Percentiles rank a stretch among this genome's conserved stretches.
Conservation (phyloP, 1,284 basidiomycete species). For the Blastosporella zonata region DNA sequence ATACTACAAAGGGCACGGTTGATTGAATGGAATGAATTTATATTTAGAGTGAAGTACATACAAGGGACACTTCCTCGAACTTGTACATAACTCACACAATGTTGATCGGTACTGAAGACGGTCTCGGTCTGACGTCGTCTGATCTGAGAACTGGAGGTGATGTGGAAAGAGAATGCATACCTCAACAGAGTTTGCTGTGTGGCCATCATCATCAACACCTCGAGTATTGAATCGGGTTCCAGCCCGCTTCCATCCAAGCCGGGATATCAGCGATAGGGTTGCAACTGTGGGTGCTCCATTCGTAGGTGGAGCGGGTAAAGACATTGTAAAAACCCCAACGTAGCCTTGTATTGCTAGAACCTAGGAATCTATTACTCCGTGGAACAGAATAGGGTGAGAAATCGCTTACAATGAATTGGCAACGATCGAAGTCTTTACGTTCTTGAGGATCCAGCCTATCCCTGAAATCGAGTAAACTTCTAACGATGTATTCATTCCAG, state of each 20-base stretch:
- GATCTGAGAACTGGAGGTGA: constrained; percentile 18
- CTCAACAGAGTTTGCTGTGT: constrained; percentile 98
- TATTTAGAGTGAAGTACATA: constrained; percentile 42
- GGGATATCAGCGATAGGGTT: constrained; percentile 77
- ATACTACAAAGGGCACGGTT: constrained; percentile 52
- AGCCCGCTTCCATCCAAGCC: constrained; percentile 92
- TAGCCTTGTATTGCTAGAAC: constrained; percentile 95
- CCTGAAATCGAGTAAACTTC: constrained; percentile 79
- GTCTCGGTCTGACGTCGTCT: constrained; percentile 74
- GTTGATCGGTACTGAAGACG: constrained; percentile 79
- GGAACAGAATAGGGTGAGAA: neutral
- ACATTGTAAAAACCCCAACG: constrained; percentile 71
- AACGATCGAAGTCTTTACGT: constrained; percentile 67
- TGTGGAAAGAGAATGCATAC: constrained; percentile 36
- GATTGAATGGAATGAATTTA: constrained; percentile 17
- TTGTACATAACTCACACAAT: constrained; percentile 89
- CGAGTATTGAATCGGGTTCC: constrained; percentile 97
- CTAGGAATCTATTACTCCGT: constrained; percentile 38
- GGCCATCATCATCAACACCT: constrained; percentile 96
- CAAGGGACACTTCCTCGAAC: constrained; percentile 91
- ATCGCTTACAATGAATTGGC: constrained; percentile 74
- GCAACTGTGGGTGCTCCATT: constrained; percentile 64
- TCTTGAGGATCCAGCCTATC: constrained; percentile 69
- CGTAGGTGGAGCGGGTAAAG: constrained; percentile 69
- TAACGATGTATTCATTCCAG: constrained; percentile 85